Base-by-base conservation (phyloP, 768 basidiomycete species). In the Mycena pura region DNA sequence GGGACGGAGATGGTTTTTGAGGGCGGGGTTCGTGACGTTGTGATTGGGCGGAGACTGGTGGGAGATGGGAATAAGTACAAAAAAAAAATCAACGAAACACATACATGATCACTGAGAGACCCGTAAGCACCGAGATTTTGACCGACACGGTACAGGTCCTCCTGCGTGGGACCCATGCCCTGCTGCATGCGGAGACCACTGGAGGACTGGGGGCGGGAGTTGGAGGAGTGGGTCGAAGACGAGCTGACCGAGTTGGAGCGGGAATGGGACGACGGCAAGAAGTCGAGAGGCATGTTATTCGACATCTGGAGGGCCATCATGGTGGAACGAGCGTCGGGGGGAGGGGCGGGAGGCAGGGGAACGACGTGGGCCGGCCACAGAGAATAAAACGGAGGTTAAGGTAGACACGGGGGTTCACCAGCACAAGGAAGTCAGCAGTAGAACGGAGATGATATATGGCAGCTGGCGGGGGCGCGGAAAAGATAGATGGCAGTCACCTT, bases 161-260 rank as follows among this genome's bases (percentile, higher is more conserved):
- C 90, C 63, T 79, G 69, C 50, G 83, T 78, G 54, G 83, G 78
- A 55, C 81, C 80, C 66, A 87, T 75, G 32, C 72, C 76, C 38
- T 80, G 70, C 64, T 84, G 81, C 74, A 86, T 76, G 60, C 87
- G 68, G 68, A 77, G 69, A 66, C 90, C 88, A 73, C 90, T 90
- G 66, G 91, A 88, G 48, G 91, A 93, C 66, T 90, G 90, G 36
- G 91, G 90, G 22, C 91, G 85, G 45, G 91, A 90, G 68, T 82
- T 82, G 66, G 88, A 85, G 2, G 88, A 90, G 71, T 86, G 86
- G 46, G 89, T 86, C 59, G 89, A 90, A 47, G 86, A 83, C 36
- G 91, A 92, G 40, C 89, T 89, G 73, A 91, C 83, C 19, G 92
- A 93, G 73, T 82, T 85, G 43, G 91, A 91, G 71, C 92, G 85